phyloP scores from a whole-genome alignment of 2,329 filamentous ascomycete genomes.

The Thelonectria blattea region DNA sequence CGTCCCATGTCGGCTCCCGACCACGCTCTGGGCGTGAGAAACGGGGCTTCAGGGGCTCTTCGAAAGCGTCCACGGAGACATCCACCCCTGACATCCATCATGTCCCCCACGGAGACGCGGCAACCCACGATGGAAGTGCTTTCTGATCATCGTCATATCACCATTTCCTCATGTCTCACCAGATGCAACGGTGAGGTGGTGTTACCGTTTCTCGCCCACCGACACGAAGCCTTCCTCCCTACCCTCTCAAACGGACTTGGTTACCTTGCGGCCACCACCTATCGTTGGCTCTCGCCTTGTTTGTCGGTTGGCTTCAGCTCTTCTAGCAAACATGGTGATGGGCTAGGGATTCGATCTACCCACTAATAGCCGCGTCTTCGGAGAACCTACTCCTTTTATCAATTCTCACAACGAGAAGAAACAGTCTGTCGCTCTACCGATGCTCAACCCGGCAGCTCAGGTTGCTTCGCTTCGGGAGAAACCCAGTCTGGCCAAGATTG shows the following conservation, averaged over 20 bases:
- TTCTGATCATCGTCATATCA: slow-evolving; percentile 3
- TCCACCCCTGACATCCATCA: background rate
- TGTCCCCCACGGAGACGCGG: background rate
- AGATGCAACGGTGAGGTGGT: slow-evolving; percentile 9
- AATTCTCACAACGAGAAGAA: background rate
- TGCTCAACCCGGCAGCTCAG: slow-evolving; percentile 1
- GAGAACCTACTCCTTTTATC: slow-evolving; percentile 5
- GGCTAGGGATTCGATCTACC: background rate
- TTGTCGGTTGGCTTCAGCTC: slow-evolving; percentile 4
- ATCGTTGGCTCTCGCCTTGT: background rate
- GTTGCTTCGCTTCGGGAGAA: slow-evolving; percentile 8
- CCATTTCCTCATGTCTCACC: slow-evolving; percentile 12
- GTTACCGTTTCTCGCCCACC: background rate
- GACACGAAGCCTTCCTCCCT: background rate
- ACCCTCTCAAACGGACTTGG: background rate
- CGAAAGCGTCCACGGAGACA: background rate
- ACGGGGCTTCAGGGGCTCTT: background rate
- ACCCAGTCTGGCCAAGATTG: slow-evolving; percentile 19
- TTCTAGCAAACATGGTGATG: background rate
- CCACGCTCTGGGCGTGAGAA: background rate
- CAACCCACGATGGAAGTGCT: background rate
- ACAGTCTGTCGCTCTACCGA: background rate
- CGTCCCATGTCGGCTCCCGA: background rate
- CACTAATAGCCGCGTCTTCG: background rate
- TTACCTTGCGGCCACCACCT: background rate